Evolutionary conservation across 2,329 filamentous ascomycete species (phyloP).

Genomic region (Talaromyces sp.): DNA sequence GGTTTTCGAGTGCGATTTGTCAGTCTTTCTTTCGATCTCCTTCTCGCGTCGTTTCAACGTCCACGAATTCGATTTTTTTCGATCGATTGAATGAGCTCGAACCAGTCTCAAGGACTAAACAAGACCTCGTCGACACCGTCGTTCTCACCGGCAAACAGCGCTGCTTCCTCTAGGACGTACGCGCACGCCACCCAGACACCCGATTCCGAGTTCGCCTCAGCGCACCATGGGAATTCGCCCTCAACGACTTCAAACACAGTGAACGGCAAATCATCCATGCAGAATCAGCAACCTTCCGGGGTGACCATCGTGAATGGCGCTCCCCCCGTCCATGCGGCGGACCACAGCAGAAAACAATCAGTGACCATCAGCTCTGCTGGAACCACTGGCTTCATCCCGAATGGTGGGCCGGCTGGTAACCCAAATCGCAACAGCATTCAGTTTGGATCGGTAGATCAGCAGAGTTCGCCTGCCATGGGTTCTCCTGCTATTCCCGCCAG

Average conservation of each 20-base stretch:
- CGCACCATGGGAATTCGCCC: conserved; percentile 59
- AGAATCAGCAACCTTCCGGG: conserved; percentile 37
- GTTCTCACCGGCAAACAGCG: conserved; percentile 46
- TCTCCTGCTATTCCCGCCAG: conserved; percentile 53
- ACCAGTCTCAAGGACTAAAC: conserved; percentile 49
- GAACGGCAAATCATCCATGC: conserved; percentile 72
- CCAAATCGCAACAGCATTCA: conserved; percentile 60
- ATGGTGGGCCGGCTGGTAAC: conserved; percentile 63
- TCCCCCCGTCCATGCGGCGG: conserved; percentile 47
- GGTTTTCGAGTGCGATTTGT: neutral
- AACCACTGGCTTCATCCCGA: conserved; percentile 69
- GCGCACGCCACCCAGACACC: conserved; percentile 61
- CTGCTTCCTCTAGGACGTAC: conserved; percentile 54
- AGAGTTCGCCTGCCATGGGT: conserved; percentile 58
- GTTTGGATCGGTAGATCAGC: conserved; percentile 74
- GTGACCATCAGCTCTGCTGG: conserved; percentile 87
- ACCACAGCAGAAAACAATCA: conserved; percentile 82
- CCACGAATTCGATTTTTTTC: conserved; percentile 29
- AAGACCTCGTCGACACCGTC: conserved; percentile 40
- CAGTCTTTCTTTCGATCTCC: conserved; percentile 1
- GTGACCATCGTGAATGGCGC: conserved; percentile 67
- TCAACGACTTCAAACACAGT: conserved; percentile 64
- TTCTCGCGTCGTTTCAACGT: conserved; percentile 28
- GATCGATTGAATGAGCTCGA: conserved; percentile 55
- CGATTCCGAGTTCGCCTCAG: conserved; percentile 49